Evolutionary conservation across 305 asterid species (phyloP).

Genomic region (Fraxinus velutina): DNA sequence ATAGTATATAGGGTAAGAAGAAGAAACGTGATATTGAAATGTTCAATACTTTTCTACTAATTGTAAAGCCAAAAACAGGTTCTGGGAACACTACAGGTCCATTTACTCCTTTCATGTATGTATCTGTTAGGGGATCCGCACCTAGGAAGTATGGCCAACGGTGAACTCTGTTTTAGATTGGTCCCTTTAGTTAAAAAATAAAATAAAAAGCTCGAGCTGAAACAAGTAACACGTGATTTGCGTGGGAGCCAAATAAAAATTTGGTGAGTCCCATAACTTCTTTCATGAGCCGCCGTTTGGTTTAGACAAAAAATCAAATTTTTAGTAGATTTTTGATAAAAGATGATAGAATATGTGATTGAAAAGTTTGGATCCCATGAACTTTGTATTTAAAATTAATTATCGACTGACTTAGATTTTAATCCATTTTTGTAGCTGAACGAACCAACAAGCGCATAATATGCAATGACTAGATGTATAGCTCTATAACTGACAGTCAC

Average conservation of each 20-base stretch:
- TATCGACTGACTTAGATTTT: background rate
- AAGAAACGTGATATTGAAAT: background rate
- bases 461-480: background rate
- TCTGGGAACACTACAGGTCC: background rate
- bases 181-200: background rate
- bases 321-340: background rate
- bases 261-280: background rate
- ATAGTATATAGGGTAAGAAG: background rate
- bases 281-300: background rate
- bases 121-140: background rate
- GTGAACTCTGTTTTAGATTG: background rate
- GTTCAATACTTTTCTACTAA: background rate
- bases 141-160: background rate
- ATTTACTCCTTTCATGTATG: background rate
- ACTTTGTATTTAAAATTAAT: background rate
- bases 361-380: background rate
- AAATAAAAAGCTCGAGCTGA: background rate
- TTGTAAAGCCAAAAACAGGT: background rate
- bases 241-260: background rate
- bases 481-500: background rate
- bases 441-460: background rate
- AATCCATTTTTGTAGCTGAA: background rate
- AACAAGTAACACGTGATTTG: background rate
- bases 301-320: background rate
- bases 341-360: background rate